Evolutionary conservation across 2,329 filamentous ascomycete genomes (phyloP), one percentile per base, ranked within the genome.

Genomic region (Penicillium thymicola): DNA sequence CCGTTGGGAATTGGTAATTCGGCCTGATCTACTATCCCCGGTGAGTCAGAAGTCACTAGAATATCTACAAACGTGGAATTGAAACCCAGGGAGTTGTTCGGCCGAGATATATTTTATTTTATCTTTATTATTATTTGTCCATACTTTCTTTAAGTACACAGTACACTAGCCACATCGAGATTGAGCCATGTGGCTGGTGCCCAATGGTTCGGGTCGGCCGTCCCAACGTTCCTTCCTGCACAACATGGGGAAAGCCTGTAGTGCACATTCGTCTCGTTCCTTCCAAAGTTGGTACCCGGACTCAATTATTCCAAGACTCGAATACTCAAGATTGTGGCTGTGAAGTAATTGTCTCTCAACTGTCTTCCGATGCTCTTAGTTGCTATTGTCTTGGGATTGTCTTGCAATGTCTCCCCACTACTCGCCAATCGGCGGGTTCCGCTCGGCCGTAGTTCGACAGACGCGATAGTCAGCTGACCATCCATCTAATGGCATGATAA

Each of bases 391-490:
- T 41, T 40, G 27, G 27, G 40, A 41, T 44, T 25, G 50, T 52
- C 40, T 45, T 32, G 50, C 41, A 18, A 47, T 50, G 30, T 51
- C 40, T 41, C 40, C 52, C 45, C 52, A 51, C 40, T 51, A 4
- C 49, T 21, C 45, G 46, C 48, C 48, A 56, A 56, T 56, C 48
- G 42, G 54, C 36, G 48, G 41, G 36, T 52, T 52, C 54, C 54
- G 41, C 34, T 56, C 54, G 38, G 25, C 51, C 51, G 45, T 23
- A 38, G 51, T 51, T 51, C 49, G 37, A 55, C 45, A 54, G 40
- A 27, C 52, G 45, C 45, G 45, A 51, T 28, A 52, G 48, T 55
- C 54, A 55, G 54, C 54, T 55, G 54, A 55, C 54, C 54, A 44
- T 41, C 2, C 23, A 51, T 37, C 25, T 51, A 23, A 51, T 55